These are phyloP conservation scores for Proliferodiscus dingleyae DNA, from an alignment of 2,329 filamentous ascomycete species.

Conservation along the genomic window DNA sequence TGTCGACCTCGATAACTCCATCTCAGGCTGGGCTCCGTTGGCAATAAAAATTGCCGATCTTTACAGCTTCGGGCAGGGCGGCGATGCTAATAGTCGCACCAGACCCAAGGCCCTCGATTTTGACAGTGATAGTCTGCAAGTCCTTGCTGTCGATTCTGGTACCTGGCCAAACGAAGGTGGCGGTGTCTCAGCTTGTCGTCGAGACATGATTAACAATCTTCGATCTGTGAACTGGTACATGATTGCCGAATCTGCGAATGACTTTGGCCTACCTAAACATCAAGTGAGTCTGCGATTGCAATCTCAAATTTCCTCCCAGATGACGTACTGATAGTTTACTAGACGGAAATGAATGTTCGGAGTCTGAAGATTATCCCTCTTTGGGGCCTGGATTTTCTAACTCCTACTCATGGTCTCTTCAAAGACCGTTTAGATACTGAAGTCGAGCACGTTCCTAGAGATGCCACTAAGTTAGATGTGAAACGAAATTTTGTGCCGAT, in stretches of 20 bases:
- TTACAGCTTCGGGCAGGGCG: slow-evolving; percentile 33
- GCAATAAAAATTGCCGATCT: slow-evolving; percentile 33
- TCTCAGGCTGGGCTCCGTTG: slow-evolving; percentile 28
- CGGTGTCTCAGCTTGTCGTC: slow-evolving; percentile 38
- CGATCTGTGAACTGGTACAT: slow-evolving; percentile 45
- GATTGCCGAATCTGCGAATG: slow-evolving; percentile 46
- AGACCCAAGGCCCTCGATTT: slow-evolving; percentile 28
- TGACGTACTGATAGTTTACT: slow-evolving; percentile 15
- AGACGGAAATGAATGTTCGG: slow-evolving; percentile 43
- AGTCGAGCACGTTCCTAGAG: slow-evolving; percentile 39
- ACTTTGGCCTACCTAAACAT: slow-evolving; percentile 44
- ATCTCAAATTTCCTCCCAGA: neutral
- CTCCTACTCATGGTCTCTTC: slow-evolving; percentile 45
- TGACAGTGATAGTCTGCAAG: slow-evolving; percentile 33
- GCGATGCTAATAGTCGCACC: slow-evolving; percentile 32
- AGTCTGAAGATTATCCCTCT: slow-evolving; percentile 45
- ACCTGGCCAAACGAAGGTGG: slow-evolving; percentile 9
- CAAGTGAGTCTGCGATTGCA: slow-evolving; percentile 24
- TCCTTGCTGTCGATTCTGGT: slow-evolving; percentile 33
- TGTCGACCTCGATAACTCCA: slow-evolving; percentile 27
- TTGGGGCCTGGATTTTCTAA: slow-evolving; percentile 46
- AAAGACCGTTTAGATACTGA: slow-evolving; percentile 44
- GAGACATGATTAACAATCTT: slow-evolving; percentile 46
- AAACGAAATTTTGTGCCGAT: slow-evolving; percentile 50
- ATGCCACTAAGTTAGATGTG: slow-evolving; percentile 38